Evolutionary conservation across 1,139 yeast species (phyloP), one percentile per base, ranked within the genome.

Genomic region (Taphrina flavorubra): DNA sequence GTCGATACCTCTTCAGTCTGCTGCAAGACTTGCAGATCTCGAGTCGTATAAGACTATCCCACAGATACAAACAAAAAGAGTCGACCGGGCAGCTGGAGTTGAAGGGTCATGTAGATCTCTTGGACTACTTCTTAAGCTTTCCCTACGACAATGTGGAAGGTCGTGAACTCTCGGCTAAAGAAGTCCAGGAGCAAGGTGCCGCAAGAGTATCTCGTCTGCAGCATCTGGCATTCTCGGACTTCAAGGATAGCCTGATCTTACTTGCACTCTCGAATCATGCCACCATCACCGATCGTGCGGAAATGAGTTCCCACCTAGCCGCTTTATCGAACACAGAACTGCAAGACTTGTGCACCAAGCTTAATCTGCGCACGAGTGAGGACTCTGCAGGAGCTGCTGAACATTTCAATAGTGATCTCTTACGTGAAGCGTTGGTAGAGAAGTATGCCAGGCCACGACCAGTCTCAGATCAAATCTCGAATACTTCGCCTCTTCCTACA

Each of bases 131-230:
- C 11, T 8, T 63, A 5, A 31, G 14, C n/a, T 10, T 53, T 6
- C 67, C 67, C 6, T 74, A 83, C 16, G 79, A 82, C 72, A 85
- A 82, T 66, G 78, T 80, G 66, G 73, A 80, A 0, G 85, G 85
- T 13, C 74, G 72, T 31, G 69, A 74, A 11, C 69, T 77, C n/a
- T 42, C 74, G 1, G 68, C 71, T 10, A 72, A 72, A 6, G 72
- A 73, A 34, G 51, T 73, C 10, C 73, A 74, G 60, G 55, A 71
- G 6, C 57, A 49, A 1, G 69, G 72, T 25, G 68, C 75, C 0
- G 57, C 61, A 1, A 68, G 62, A 0, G 63, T 79, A 2, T 71
- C 74, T 6, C 58, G 65, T 7, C 64, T 79, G 20, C 77, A 77
- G 62, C 68, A 70, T n/a, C 64, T 71, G 14, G 78, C 77, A 5